phyloP scores from a whole-genome alignment of 2,329 filamentous ascomycete genomes.

The Diaporthe eres region DNA sequence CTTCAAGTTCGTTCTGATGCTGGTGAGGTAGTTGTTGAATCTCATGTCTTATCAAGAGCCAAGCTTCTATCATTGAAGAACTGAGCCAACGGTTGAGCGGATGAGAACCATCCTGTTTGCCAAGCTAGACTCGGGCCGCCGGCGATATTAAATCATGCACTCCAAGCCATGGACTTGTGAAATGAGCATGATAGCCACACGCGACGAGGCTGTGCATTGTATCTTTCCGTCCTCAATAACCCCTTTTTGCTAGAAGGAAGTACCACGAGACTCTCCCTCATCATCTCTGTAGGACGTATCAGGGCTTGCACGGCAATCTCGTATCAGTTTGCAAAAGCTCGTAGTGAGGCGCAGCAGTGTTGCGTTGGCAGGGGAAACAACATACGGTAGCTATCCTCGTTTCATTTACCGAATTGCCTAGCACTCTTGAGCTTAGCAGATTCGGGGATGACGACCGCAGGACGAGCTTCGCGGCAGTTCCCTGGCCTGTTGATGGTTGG shows the following conservation, averaged over 20 bases:
- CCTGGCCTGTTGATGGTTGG: constrained; percentile 4
- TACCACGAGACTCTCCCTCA: background rate
- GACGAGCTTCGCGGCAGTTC: background rate
- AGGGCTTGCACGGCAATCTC: background rate
- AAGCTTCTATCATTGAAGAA: background rate
- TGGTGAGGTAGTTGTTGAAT: too few species aligned
- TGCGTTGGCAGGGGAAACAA: constrained; percentile 1
- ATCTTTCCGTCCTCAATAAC: background rate
- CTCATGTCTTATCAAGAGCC: background rate
- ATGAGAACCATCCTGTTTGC: background rate
- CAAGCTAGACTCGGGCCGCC: constrained; percentile 13
- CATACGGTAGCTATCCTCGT: constrained; percentile 20
- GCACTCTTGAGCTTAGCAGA: constrained; percentile 16
- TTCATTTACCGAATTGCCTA: constrained; percentile 12
- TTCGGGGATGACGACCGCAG: constrained; percentile 14
- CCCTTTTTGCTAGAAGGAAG: background rate
- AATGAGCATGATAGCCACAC: background rate
- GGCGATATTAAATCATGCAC: constrained; percentile 19
- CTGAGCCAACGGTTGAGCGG: background rate
- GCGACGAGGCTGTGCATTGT: background rate
- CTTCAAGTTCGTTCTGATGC: too few species aligned
- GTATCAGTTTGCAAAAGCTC: background rate
- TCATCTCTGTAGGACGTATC: background rate
- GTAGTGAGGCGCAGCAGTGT: constrained; percentile 9
- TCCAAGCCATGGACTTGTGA: background rate